phyloP scores from a whole-genome alignment of 2,329 filamentous ascomycete genomes.

The Fusarium musae region DNA sequence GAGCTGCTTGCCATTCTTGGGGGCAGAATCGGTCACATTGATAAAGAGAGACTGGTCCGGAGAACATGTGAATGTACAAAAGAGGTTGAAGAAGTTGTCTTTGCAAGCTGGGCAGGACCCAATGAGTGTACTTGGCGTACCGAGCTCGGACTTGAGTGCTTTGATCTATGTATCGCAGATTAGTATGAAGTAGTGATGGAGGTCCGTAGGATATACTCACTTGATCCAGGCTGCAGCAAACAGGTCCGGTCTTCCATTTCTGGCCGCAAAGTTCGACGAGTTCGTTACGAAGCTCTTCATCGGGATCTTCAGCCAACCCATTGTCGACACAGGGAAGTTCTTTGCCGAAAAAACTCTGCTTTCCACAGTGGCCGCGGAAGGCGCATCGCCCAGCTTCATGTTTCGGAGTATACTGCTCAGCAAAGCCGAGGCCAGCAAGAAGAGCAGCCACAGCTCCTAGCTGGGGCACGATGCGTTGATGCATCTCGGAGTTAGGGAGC shows the following conservation, averaged over 20 bases:
- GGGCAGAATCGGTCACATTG: conserved; percentile 82
- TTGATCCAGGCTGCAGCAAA: conserved; percentile 88
- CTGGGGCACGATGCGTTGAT: conserved; percentile 46
- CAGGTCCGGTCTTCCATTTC: conserved; percentile 84
- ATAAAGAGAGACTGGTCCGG: conserved; percentile 95
- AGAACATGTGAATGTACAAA: conserved; percentile 98
- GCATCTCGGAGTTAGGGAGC: conserved; percentile 45
- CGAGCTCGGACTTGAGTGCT: conserved; percentile 83
- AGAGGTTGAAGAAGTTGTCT: conserved; percentile 97
- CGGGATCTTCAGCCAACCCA: conserved; percentile 78
- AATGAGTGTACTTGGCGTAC: conserved; percentile 88
- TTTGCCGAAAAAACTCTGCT: conserved; percentile 88
- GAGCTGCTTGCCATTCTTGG: conserved; percentile 68
- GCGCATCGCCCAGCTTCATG: conserved; percentile 92
- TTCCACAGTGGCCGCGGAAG: conserved; percentile 90
- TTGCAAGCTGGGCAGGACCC: conserved; percentile 96
- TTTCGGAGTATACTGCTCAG: conserved; percentile 61
- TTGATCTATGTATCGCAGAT: conserved; percentile 67
- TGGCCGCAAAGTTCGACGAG: conserved; percentile 87
- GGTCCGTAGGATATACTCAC: conserved; percentile 55
- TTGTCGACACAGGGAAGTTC: conserved; percentile 95
- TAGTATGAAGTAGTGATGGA: conserved; percentile 7
- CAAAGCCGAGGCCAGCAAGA: conserved; percentile 41
- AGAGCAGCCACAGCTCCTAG: conserved; percentile 48
- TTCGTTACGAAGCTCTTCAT: conserved; percentile 76